Evolutionary conservation across 2,329 filamentous ascomycete genomes (phyloP), one percentile per base, ranked within the genome.

Genomic region (Anisogramma anomala): DNA sequence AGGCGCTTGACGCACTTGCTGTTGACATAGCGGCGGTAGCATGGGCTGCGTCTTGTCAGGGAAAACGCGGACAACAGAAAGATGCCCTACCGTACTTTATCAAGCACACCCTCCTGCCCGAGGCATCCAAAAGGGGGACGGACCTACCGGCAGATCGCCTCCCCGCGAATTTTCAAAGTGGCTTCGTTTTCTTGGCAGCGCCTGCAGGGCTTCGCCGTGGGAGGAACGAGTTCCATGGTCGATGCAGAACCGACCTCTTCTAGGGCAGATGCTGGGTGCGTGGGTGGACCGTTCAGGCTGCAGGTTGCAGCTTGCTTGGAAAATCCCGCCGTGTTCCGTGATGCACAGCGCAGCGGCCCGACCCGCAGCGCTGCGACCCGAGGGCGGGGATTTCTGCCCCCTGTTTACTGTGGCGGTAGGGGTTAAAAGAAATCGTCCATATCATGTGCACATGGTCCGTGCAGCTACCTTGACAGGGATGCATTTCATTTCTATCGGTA

Each of bases 1-100:
- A 77, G 62, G 15, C 87, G 83, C 60, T 89, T 89, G 51, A 85
- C 72, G 46, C 79, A 72, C 61, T 96, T 96, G 50, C 75, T 79
- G 45, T 74, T 68, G 41, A 94, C 70, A 65, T 87, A 95, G 53
- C 74, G 72, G 43, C 72, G 66, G 62, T 89, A 95, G 63, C 91
- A 96, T 48, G 70, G 63, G 42, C 81, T 85, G 50, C 26, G 22
- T 25, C 3, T 4, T 14, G 25, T 43, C 39, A 42, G 30, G 10
- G 6, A 6, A 15, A 8, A 13, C 11, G 30, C 23, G 18, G 14
- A 15, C 7, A 14, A 15, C 7, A 7, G n/a, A 14, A 25, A 32
- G n/a, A 11, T n/a, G n/a, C n/a, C n/a, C n/a, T n/a, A n/a, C n/a
- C n/a, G n/a, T n/a, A n/a, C n/a, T n/a, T n/a, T 23, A 32, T 11